A percentile compares a stretch with the other conserved stretches of the same genome.
Conservation (phyloP, 768 basidiomycete genomes). For the Amanita rimosa region DNA sequence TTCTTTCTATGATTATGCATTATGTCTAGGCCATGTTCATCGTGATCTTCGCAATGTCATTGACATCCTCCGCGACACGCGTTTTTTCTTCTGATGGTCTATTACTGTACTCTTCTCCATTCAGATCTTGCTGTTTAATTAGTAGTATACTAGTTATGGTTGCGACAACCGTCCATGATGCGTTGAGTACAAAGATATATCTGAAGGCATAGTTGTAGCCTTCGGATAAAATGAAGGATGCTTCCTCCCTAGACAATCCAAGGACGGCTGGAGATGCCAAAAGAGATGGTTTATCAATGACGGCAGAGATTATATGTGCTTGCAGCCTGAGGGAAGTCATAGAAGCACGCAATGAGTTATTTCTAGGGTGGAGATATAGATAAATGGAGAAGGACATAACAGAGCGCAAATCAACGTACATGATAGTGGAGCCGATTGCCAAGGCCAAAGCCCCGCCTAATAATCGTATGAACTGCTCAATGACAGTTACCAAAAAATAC, state of each 20-base stretch:
- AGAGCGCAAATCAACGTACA: slow-evolving; percentile 19
- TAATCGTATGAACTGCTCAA: slow-evolving; percentile 47
- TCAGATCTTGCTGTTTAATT: slow-evolving; percentile 52
- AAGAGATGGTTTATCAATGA: slow-evolving; percentile 34
- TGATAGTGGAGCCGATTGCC: slow-evolving; percentile 48
- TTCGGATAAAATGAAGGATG: slow-evolving; percentile 28
- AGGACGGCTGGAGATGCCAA: slow-evolving; percentile 20
- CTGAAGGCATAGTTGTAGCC: slow-evolving; percentile 50
- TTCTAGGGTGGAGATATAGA: slow-evolving; percentile 15
- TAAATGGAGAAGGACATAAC: not conserved
- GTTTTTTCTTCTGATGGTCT: not conserved
- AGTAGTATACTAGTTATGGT: slow-evolving; percentile 44
- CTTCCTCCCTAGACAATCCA: slow-evolving; percentile 25
- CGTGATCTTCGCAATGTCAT: not conserved
- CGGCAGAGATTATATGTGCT: slow-evolving; percentile 21
- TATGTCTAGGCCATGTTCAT: not conserved
- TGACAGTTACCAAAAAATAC: not conserved
- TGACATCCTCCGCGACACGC: not conserved
- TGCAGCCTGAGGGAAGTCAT: not conserved
- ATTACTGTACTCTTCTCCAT: slow-evolving; percentile 37
- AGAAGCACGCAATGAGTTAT: slow-evolving; percentile 1
- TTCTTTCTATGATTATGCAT: not conserved
- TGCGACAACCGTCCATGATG: slow-evolving; percentile 39
- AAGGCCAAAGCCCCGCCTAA: slow-evolving; percentile 62
- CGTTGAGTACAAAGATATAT: slow-evolving; percentile 50